A percentile compares a stretch with the other conserved stretches of the same genome.
These are phyloP conservation scores for Amanita fuliginea DNA, from an alignment of 768 basidiomycete genomes.

Conservation along the genomic window DNA sequence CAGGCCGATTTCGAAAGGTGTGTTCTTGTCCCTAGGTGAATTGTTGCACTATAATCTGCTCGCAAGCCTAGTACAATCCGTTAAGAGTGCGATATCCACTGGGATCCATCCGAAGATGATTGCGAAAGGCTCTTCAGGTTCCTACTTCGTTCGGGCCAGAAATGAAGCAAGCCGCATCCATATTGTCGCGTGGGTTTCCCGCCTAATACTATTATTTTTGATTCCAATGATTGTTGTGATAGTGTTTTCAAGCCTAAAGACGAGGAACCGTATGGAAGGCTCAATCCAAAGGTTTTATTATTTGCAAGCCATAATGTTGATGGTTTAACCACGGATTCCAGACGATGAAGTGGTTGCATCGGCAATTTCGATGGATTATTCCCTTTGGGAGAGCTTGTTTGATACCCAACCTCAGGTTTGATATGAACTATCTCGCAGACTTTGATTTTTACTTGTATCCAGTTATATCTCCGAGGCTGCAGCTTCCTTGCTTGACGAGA, in stretches of 20 bases:
- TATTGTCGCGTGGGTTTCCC: constrained; percentile 61
- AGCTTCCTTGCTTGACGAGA: constrained; percentile 70
- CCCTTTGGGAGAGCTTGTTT: constrained; percentile 85
- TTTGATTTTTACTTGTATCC: constrained; percentile 1
- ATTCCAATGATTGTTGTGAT: background rate
- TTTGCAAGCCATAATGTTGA: background rate
- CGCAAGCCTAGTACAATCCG: constrained; percentile 47
- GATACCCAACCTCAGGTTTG: constrained; percentile 77
- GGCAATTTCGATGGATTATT: constrained; percentile 82
- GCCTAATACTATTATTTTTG: background rate
- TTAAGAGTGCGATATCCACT: constrained; percentile 57
- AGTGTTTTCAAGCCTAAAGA: constrained; percentile 92
- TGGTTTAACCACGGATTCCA: constrained; percentile 15
- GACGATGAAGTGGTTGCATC: constrained; percentile 87
- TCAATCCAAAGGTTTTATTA: constrained; percentile 66
- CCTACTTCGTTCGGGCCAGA: constrained; percentile 85
- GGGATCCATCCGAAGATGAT: constrained; percentile 91
- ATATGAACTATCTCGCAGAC: background rate
- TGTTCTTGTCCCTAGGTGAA: constrained; percentile 16
- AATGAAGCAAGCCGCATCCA: constrained; percentile 56
- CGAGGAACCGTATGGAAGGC: constrained; percentile 78
- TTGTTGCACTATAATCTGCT: constrained; percentile 6
- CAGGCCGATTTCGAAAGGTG: constrained; percentile 63
- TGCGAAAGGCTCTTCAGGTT: constrained; percentile 78
- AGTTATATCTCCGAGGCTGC: constrained; percentile 89